Conservation (phyloP, 495 filamentous ascomycete species). For the Penicillium soppii region DNA sequence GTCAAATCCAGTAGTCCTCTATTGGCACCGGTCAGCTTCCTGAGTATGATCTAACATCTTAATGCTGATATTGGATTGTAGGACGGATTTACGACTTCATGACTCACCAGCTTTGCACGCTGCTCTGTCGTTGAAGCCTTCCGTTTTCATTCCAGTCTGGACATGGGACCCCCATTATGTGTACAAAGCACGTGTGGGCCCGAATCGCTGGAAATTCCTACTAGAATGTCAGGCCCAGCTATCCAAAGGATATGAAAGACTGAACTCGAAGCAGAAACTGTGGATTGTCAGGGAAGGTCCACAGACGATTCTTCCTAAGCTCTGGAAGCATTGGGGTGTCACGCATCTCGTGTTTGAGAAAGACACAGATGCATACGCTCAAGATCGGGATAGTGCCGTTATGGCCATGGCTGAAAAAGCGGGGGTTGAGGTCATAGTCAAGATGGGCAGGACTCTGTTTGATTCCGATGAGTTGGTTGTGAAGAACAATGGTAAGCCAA, state of each 20-base stretch:
- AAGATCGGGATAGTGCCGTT: constrained; percentile 56
- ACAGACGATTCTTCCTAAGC: constrained; percentile 62
- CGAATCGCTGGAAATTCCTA: constrained; percentile 67
- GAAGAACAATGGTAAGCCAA: constrained; percentile 63
- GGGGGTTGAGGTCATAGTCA: constrained; percentile 61
- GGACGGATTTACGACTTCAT: constrained; percentile 70
- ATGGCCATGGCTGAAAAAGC: constrained; percentile 55
- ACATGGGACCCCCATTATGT: constrained; percentile 77
- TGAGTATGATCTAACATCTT: neutral
- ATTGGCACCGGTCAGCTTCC: constrained; percentile 52
- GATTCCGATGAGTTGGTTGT: constrained; percentile 64
- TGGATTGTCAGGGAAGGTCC: constrained; percentile 67
- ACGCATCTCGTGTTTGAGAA: constrained; percentile 73
- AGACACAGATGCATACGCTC: constrained; percentile 68
- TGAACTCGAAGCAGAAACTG: constrained; percentile 64
- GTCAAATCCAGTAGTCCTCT: constrained; percentile 56
- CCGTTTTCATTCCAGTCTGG: constrained; percentile 26
- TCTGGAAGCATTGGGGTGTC: constrained; percentile 66
- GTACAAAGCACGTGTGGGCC: constrained; percentile 61
- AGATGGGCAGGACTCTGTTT: constrained; percentile 62
- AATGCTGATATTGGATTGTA: constrained; percentile 9
- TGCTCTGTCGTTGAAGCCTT: neutral
- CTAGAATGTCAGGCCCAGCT: constrained; percentile 67
- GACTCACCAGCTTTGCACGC: constrained; percentile 64
- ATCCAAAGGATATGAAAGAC: constrained; percentile 56